A percentile compares a stretch with the other conserved stretches of the same genome.
phyloP scores from a whole-genome alignment of 2,329 filamentous ascomycete genomes.

The Talaromyces marneffei region DNA sequence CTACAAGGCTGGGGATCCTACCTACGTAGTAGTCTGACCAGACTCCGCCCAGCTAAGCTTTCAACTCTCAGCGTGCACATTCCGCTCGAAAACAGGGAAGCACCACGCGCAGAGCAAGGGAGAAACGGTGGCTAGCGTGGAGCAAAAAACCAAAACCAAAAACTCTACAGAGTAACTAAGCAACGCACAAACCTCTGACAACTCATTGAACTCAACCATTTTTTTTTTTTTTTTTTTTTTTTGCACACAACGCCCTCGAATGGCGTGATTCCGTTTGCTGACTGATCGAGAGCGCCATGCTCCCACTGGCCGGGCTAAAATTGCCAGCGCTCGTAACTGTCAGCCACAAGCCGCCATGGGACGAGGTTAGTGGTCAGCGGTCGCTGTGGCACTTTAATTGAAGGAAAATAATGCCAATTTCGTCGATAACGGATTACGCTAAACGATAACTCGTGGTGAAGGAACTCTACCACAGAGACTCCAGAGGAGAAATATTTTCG shows the following conservation, averaged over 20 bases:
- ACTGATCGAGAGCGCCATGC: too few species aligned
- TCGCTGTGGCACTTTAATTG: background rate
- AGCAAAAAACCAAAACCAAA: background rate
- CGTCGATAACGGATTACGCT: background rate
- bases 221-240: too few species aligned
- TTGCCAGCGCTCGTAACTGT: background rate
- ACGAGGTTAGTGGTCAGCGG: background rate
- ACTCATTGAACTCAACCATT: too few species aligned
- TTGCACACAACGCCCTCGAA: background rate
- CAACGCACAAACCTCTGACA: background rate
- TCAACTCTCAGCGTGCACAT: background rate
- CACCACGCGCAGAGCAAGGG: too few species aligned
- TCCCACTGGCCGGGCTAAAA: background rate
- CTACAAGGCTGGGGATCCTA: too few species aligned
- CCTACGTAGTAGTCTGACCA: too few species aligned
- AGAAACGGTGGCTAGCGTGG: background rate
- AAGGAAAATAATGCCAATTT: background rate
- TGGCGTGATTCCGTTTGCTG: background rate
- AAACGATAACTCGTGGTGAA: too few species aligned
- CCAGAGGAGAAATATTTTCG: too few species aligned
- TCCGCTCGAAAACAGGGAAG: background rate
- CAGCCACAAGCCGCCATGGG: background rate
- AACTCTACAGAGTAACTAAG: too few species aligned
- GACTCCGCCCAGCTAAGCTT: background rate
- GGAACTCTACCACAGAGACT: too few species aligned